Percentiles rank a stretch among this genome's conserved stretches.
phyloP scores from a whole-genome alignment of 2,329 filamentous ascomycete genomes.

The Pleomassaria siparia region DNA sequence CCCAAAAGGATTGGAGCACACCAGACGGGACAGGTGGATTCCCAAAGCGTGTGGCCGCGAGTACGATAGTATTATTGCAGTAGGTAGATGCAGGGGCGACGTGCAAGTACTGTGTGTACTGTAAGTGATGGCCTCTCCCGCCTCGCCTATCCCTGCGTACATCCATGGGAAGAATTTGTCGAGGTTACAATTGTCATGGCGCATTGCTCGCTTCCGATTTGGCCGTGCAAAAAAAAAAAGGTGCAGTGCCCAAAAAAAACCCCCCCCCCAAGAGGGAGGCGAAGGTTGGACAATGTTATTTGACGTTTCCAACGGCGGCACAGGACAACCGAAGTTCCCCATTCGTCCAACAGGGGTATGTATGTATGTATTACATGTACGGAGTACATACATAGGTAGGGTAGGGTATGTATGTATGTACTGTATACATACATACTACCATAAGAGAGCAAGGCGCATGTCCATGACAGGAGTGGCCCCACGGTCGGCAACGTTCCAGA shows the following conservation, averaged over 20 bases:
- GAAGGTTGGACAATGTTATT: slow-evolving; percentile 3
- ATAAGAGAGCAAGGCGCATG: neutral
- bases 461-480: slow-evolving; percentile 12
- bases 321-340: neutral
- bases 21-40: slow-evolving; percentile 6
- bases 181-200: slow-evolving; percentile 7
- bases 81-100: slow-evolving; percentile 16
- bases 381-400: neutral
- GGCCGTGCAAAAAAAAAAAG: no score
- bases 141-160: slow-evolving; percentile 18
- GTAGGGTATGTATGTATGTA: neutral
- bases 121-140: no score
- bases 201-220: slow-evolving; percentile 4
- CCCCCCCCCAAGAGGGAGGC: neutral
- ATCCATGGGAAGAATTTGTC: slow-evolving; percentile 8
- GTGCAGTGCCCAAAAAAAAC: neutral
- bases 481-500: slow-evolving; percentile 22
- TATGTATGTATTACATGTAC: neutral
- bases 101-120: slow-evolving; percentile 15
- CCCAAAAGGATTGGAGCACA: slow-evolving; percentile 7
- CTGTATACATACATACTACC: no score
- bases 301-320: slow-evolving; percentile 5
- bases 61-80: no score
- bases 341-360: neutral
- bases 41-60: slow-evolving; percentile 3